Percentiles rank a stretch among this genome's conserved stretches.
Evolutionary conservation across 2,329 filamentous ascomycete species (phyloP).

Genomic region (Didymella exigua): DNA sequence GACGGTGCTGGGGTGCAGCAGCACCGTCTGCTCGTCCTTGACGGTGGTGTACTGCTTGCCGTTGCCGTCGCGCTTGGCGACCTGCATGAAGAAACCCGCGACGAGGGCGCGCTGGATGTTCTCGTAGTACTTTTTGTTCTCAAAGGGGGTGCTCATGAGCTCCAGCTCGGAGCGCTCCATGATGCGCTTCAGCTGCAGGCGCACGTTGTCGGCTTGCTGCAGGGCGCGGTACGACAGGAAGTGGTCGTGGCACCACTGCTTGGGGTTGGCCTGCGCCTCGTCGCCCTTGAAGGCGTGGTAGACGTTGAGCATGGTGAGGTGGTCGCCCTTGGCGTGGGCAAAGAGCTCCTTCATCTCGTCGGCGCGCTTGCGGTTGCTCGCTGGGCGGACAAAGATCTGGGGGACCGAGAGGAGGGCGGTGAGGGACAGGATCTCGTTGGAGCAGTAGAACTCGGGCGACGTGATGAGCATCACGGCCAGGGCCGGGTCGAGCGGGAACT

Average conservation of each 20-base stretch:
- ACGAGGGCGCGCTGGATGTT: conserved; percentile 94
- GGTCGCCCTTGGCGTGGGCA: conserved; percentile 89
- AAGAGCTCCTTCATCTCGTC: conserved; percentile 98
- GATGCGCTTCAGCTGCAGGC: conserved; percentile 87
- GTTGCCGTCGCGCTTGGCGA: conserved; percentile 87
- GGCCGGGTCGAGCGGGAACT: conserved; percentile 92
- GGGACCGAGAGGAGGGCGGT: conserved; percentile 93
- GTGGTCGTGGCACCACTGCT: conserved; percentile 96
- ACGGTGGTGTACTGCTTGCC: conserved; percentile 94
- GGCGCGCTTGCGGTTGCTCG: conserved; percentile 82
- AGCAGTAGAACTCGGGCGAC: conserved; percentile 97
- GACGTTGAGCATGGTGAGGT: conserved; percentile 93
- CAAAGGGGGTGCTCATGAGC: conserved; percentile 85
- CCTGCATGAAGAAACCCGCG: conserved; percentile 98
- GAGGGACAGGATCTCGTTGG: conserved; percentile 95
- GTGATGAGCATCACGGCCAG: conserved; percentile 98
- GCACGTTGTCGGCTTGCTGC: conserved; percentile 91
- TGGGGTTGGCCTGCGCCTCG: conserved; percentile 72
- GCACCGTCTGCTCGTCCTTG: conserved; percentile 93
- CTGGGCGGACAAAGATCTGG: conserved; percentile 89
- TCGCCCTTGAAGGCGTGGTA: conserved; percentile 94
- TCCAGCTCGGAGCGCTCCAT: conserved; percentile 93
- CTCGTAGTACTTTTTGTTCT: conserved; percentile 96
- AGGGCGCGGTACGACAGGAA: conserved; percentile 89
- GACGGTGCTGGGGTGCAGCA: conserved; percentile 92